Base-by-base conservation (phyloP, 371 early-diverging fungal genomes). In the Mucor sp. region DNA sequence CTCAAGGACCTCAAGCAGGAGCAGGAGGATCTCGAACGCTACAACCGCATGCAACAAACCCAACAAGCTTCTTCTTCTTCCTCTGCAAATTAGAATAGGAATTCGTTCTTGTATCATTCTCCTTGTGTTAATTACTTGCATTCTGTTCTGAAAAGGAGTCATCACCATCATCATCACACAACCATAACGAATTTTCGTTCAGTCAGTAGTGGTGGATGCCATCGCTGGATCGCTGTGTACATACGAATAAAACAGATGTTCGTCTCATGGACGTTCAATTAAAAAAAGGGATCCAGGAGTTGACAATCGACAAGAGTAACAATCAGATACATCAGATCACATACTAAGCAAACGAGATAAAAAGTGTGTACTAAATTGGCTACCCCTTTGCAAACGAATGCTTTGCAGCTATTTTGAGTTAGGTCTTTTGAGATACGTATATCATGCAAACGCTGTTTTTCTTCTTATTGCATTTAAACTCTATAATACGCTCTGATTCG, bases 1-100 rank as follows among this genome's bases (percentile, higher is more conserved):
- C 35, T 63, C 35, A 83, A 83, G 67, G 74, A 80, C 30, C 41
- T 74, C 9, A 39, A 74, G 19, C 70, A 83, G 62, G 83, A 80
- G 32, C 60, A 73, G 47, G 75, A 83, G 58, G 78, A 77, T 39
- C 30, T 56, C 5, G 76, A 78, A 65, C 79, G 83, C 9, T 66
- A 77, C 4, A 35, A 72, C 21, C 68, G 74, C 14, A 58, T 80
- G 41, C 58, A 70, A 41, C 25, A 41, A 19, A 27, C 44, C 17
- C 27, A 28, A n/a, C 60, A 35, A 50, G 28, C 28, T 53, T 41
- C 41, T 41, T 41, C 41, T 17, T 41, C 41, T 41, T 17, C 41
- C 41, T 33, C 33, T 33, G 33, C 5, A 58, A 58, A 23, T 12
- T 37, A 58, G 37, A 58, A 12, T 39, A n/a, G 2, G 19, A 37